phyloP scores from a whole-genome alignment of 106 monocot genomes.

The Iris macrosiphon region DNA sequence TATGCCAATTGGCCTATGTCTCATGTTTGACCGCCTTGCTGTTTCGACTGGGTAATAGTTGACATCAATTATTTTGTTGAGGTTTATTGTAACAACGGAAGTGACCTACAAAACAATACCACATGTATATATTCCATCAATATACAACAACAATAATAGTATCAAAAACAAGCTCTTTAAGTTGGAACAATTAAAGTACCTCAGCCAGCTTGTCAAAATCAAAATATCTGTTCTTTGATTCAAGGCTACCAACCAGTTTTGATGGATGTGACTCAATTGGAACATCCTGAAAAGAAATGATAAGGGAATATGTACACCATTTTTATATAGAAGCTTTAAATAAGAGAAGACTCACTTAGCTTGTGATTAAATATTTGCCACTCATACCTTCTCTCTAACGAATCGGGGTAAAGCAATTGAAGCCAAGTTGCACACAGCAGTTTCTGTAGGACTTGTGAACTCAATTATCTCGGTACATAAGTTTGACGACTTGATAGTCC shows the following conservation, averaged over 20 bases:
- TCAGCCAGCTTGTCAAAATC: slow-evolving; percentile 95
- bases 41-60: slow-evolving; percentile 94
- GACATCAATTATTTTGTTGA: slow-evolving; percentile 95
- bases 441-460: slow-evolving; percentile 78
- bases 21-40: slow-evolving; percentile 74
- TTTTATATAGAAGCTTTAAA: too few relatives aligned
- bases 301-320: neutral
- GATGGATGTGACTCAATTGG: slow-evolving; percentile 87
- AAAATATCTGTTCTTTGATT: slow-evolving; percentile 78
- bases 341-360: too few relatives aligned
- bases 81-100: slow-evolving; percentile 60
- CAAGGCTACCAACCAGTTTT: slow-evolving; percentile 83
- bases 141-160: too few relatives aligned
- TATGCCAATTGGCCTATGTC: slow-evolving; percentile 91
- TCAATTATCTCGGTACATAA: slow-evolving; percentile 93
- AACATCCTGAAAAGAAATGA: slow-evolving; percentile 45
- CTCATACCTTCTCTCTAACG: slow-evolving; percentile 70
- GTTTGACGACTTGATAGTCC: slow-evolving; percentile 96
- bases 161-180: too few relatives aligned
- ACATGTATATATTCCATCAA: neutral
- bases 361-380: too few relatives aligned
- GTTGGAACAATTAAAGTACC: too few relatives aligned
- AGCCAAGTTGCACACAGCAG: slow-evolving; percentile 94
- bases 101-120: slow-evolving; percentile 47
- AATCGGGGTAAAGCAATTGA: slow-evolving; percentile 91